Conservation (phyloP, 257 asterid genomes). For the Plantago major region DNA sequence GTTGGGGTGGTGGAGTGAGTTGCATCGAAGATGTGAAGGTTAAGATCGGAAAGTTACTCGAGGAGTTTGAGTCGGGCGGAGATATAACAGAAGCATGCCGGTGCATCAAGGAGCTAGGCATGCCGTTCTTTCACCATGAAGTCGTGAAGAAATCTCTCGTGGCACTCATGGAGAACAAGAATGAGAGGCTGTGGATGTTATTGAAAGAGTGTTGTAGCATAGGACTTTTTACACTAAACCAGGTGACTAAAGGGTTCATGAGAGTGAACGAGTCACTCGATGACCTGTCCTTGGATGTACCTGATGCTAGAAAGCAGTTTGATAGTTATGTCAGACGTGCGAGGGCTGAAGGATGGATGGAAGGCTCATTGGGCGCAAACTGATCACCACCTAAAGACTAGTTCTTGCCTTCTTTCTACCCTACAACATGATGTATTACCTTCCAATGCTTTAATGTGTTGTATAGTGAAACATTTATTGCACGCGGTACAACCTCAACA, state of each 20-base stretch:
- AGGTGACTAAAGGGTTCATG: conserved; percentile 73
- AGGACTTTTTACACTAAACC: conserved; percentile 73
- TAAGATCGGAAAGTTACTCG: conserved; percentile 61
- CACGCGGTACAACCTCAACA: too few species aligned
- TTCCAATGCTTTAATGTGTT: too few species aligned
- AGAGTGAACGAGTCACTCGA: conserved; percentile 70
- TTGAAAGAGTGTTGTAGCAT: conserved; percentile 59
- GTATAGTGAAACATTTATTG: too few species aligned
- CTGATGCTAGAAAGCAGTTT: conserved; percentile 72
- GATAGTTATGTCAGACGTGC: conserved; percentile 42
- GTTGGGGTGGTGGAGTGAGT: conserved; percentile 91
- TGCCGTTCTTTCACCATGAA: conserved; percentile 95
- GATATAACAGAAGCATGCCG: conserved; percentile 75
- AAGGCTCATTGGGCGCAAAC: conserved; percentile 35
- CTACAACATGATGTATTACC: too few species aligned
- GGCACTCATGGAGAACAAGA: conserved; percentile 65
- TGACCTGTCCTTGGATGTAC: conserved; percentile 87
- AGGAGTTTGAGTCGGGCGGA: conserved; percentile 78
- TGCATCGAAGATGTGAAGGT: conserved; percentile 77
- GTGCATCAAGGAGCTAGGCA: conserved; percentile 84
- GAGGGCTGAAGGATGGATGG: conserved; percentile 68
- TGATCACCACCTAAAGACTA: conserved; percentile 1
- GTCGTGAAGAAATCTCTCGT: conserved; percentile 77
- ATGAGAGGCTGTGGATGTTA: conserved; percentile 62
- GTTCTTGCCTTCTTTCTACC: too few species aligned